Base-by-base conservation (phyloP, 2,329 filamentous ascomycete genomes). In the Calonectria fujianensis region DNA sequence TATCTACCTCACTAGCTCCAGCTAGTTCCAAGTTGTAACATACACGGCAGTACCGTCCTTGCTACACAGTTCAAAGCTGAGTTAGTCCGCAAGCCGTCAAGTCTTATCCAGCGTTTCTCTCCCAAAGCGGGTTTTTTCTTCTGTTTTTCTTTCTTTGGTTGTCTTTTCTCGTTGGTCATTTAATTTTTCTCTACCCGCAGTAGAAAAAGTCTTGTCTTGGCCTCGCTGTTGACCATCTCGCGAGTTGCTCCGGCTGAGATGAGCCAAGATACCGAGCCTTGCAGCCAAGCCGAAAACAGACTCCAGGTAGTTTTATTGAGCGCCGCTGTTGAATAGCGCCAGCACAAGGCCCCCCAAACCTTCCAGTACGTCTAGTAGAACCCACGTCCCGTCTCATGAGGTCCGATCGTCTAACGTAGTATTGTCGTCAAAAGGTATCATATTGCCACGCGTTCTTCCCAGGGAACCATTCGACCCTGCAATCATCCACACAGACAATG, bases 371-470 rank as follows among this genome's bases (percentile, higher is more conserved):
- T 82, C 76, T 78, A 81, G 74, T 45, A 75, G 78, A 80, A 68
- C 65, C 74, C 75, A 76, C 75, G 76, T 77, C 76, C 75, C 77
- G 69, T 77, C 77, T 78, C 82, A 77, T 80, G 79, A 79, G 80
- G 76, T 80, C 76, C 74, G 75, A 79, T 82, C 81, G 77, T 84
- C 79, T 82, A 82, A 82, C 81, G 80, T 82, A 81, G 79, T 80
- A 78, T 79, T 81, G 77, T 83, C 82, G 79, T 84, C 80, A 37
- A 82, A 83, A 83, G 81, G 83, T 85, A 84, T 85, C 82, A 82
- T 84, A 79, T 79, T 79, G 77, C 76, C 82, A 59, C 76, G 68
- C 77, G 69, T 74, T 77, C 67, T 69, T 77, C 74, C 76, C 75
- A 68, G 78, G 75, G 76, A 78, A 71, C 78, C 72, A 74, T 79